Evolutionary conservation across 2,329 filamentous ascomycete genomes (phyloP).

Genomic region (Botrytis galanthina): DNA sequence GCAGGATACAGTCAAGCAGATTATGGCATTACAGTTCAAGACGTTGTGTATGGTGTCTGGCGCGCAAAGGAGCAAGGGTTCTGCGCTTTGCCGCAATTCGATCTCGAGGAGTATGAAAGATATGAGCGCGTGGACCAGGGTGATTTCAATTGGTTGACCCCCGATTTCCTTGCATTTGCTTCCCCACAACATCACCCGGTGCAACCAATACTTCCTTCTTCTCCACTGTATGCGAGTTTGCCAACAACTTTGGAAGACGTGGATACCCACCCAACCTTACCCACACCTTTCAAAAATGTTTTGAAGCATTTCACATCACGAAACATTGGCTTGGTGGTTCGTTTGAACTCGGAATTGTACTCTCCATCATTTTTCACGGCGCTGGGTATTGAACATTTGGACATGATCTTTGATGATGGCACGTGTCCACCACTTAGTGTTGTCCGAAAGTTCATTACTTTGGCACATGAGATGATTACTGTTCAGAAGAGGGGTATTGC

Average conservation of each 20-base stretch:
- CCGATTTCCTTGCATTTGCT: slow-evolving; percentile 92
- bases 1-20: slow-evolving; percentile 98
- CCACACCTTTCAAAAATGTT: slow-evolving; percentile 93
- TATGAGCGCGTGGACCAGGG: slow-evolving; percentile 96
- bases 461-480: slow-evolving; percentile 92
- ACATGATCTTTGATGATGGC: slow-evolving; percentile 99
- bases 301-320: slow-evolving; percentile 82
- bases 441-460: slow-evolving; percentile 91
- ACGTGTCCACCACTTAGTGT: slow-evolving; percentile 86
- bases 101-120: slow-evolving; percentile 93
- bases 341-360: slow-evolving; percentile 93
- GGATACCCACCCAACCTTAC: slow-evolving; percentile 66
- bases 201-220: slow-evolving; percentile 67
- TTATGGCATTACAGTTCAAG: slow-evolving; percentile 92
- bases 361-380: slow-evolving; percentile 96
- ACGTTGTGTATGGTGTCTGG: slow-evolving; percentile 98
- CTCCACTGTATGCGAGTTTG: slow-evolving; percentile 70
- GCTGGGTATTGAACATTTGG: slow-evolving; percentile 88
- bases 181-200: slow-evolving; percentile 84
- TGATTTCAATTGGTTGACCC: slow-evolving; percentile 99
- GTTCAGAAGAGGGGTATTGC: slow-evolving; percentile 89
- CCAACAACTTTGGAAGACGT: slow-evolving; percentile 75
- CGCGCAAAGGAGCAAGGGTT: slow-evolving; percentile 95
- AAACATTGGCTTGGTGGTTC: slow-evolving; percentile 89
- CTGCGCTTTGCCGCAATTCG: slow-evolving; percentile 89